These are phyloP conservation scores for Leccinum cinnamomeum DNA, from an alignment of 1,284 basidiomycete species.

Conservation along the genomic window DNA sequence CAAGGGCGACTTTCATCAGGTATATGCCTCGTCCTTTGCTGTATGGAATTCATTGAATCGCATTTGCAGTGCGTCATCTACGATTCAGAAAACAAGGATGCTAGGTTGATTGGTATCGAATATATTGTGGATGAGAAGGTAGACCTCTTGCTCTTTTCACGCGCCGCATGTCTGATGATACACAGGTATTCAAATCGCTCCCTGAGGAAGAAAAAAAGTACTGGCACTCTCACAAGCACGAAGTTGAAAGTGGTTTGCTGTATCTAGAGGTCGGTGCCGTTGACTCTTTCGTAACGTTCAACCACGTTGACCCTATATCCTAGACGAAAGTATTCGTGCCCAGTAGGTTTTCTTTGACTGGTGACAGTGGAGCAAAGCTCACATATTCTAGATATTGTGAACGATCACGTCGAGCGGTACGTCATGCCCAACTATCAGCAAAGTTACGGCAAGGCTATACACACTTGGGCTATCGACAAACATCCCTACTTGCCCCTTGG, in stretches of 20 bases:
- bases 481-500: slow-evolving; percentile 50
- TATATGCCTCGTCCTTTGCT: neutral
- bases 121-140: slow-evolving; percentile 49
- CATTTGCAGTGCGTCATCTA: slow-evolving; percentile 42
- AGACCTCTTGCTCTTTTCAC: neutral
- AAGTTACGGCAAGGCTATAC: slow-evolving; percentile 54
- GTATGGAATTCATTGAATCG: neutral
- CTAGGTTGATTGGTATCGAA: slow-evolving; percentile 52
- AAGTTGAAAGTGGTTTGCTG: slow-evolving; percentile 51
- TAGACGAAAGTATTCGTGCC: slow-evolving; percentile 40
- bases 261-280: slow-evolving; percentile 37
- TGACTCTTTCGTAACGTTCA: neutral
- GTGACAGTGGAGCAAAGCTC: neutral
- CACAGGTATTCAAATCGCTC: slow-evolving; percentile 42
- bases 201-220: slow-evolving; percentile 47
- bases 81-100: slow-evolving; percentile 44
- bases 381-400: slow-evolving; percentile 30
- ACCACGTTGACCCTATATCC: neutral
- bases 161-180: neutral
- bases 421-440: slow-evolving; percentile 48
- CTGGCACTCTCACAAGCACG: slow-evolving; percentile 52
- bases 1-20: slow-evolving; percentile 23
- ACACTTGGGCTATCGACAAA: slow-evolving; percentile 47
- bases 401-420: slow-evolving; percentile 44
- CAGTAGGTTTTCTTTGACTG: slow-evolving; percentile 26